Evolutionary conservation across 2,329 filamentous ascomycete genomes (phyloP).

Genomic region (Cladosporium sp.): DNA sequence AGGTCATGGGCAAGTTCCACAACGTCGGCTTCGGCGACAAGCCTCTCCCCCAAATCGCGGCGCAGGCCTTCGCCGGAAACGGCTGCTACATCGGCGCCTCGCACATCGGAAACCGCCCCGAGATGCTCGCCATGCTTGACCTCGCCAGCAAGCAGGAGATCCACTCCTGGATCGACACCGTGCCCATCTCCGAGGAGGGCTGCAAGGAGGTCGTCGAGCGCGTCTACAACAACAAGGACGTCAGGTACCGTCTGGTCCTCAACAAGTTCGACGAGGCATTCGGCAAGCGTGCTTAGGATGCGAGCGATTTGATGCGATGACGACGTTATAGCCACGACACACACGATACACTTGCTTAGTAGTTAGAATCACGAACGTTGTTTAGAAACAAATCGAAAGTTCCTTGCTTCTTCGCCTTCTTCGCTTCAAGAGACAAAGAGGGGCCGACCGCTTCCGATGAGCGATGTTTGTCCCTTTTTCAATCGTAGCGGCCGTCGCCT

Average conservation of each 20-base stretch:
- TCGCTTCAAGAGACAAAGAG: too few species aligned
- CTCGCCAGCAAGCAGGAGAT: slow-evolving; percentile 48
- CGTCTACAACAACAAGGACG: slow-evolving; percentile 62
- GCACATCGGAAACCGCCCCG: slow-evolving; percentile 44
- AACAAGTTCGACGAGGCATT: slow-evolving; percentile 65
- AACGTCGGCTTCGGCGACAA: slow-evolving; percentile 76
- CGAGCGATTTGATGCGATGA: slow-evolving; percentile 8
- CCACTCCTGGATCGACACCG: slow-evolving; percentile 55
- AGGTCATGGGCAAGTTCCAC: slow-evolving; percentile 73
- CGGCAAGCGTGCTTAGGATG: slow-evolving; percentile 41
- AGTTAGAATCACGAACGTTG: too few species aligned
- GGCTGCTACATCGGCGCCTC: slow-evolving; percentile 53
- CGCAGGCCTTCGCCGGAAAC: slow-evolving; percentile 70
- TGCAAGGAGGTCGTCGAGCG: slow-evolving; percentile 66
- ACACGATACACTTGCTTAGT: too few species aligned
- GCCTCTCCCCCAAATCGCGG: slow-evolving; percentile 49
- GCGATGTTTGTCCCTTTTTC: too few species aligned
- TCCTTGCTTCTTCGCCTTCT: too few species aligned
- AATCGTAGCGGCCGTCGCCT: too few species aligned
- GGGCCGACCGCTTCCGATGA: too few species aligned
- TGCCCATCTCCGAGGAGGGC: slow-evolving; percentile 66
- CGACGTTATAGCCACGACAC: slow-evolving; percentile 7
- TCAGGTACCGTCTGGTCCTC: slow-evolving; percentile 68
- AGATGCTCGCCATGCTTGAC: slow-evolving; percentile 50
- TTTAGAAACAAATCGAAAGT: too few species aligned